Conservation (phyloP, 2,329 filamentous ascomycete genomes). For the Graphilbum sp. region DNA sequence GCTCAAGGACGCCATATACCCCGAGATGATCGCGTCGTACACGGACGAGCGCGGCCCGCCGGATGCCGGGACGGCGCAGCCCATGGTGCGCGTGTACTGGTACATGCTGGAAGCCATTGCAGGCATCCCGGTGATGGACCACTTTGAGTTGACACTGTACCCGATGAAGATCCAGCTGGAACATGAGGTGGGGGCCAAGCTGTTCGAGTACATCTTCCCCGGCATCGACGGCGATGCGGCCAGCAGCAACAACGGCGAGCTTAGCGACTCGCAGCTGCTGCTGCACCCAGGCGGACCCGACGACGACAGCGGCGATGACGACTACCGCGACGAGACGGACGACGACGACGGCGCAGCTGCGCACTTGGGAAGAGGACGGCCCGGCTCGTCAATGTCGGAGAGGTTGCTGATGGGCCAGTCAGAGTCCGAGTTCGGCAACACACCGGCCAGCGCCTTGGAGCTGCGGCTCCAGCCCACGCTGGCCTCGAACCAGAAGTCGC, state of each 20-base stretch:
- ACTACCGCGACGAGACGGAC: slow-evolving; percentile 13
- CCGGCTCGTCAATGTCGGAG: not conserved
- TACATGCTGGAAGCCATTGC: slow-evolving; percentile 97
- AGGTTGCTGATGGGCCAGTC: too few species aligned
- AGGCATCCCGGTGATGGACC: slow-evolving; percentile 90
- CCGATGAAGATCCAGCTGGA: slow-evolving; percentile 91
- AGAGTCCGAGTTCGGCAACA: slow-evolving; percentile 23
- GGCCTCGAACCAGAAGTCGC: slow-evolving; percentile 31
- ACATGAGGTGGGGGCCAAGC: slow-evolving; percentile 74
- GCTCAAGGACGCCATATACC: slow-evolving; percentile 79
- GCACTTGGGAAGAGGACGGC: too few species aligned
- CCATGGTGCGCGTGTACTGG: slow-evolving; percentile 93
- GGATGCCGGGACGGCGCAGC: too few species aligned
- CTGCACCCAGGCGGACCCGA: slow-evolving; percentile 16
- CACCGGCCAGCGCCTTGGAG: slow-evolving; percentile 59
- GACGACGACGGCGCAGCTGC: slow-evolving; percentile 20
- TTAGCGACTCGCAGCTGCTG: not conserved
- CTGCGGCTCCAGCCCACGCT: slow-evolving; percentile 71
- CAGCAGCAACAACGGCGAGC: not conserved
- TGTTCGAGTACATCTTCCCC: slow-evolving; percentile 97
- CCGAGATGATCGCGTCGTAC: slow-evolving; percentile 89
- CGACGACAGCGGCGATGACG: slow-evolving; percentile 22
- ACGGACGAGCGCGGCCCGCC: slow-evolving; percentile 43
- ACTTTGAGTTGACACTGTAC: slow-evolving; percentile 88
- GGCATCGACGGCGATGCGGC: not conserved